Percentiles rank a stretch among this genome's conserved stretches.
Evolutionary conservation across 2,329 filamentous ascomycete genomes (phyloP).

Genomic region (Colletotrichum melonis): DNA sequence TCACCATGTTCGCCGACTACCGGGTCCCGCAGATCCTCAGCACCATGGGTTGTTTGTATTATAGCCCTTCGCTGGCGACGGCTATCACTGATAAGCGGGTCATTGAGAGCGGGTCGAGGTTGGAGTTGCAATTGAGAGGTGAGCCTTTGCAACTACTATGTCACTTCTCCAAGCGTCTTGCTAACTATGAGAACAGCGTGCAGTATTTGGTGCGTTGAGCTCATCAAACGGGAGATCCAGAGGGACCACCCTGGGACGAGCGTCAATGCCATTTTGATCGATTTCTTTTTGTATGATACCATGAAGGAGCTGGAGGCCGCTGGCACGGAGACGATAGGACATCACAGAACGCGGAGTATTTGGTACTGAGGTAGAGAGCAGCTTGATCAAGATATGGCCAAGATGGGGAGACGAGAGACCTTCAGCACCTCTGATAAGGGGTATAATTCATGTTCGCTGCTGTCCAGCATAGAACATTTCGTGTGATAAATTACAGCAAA

Average conservation of each 20-base stretch:
- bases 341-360: constrained; percentile 92
- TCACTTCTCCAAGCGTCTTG: too few species aligned
- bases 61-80: constrained; percentile 82
- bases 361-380: constrained; percentile 75
- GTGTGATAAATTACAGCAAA: constrained; percentile 5
- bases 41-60: constrained; percentile 83
- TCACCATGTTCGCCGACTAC: constrained; percentile 99
- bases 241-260: constrained; percentile 76
- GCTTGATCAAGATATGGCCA: background rate
- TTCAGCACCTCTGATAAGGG: background rate
- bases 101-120: constrained; percentile 78
- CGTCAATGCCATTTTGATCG: constrained; percentile 91
- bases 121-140: constrained; percentile 91
- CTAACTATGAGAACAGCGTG: constrained; percentile 65
- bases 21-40: constrained; percentile 94
- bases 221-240: constrained; percentile 85
- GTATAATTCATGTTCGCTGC: constrained; percentile 7
- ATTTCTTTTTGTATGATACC: constrained; percentile 96
- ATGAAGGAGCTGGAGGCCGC: constrained; percentile 85
- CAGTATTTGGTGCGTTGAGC: constrained; percentile 95
- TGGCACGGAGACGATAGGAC: constrained; percentile 74
- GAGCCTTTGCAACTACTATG: constrained; percentile 37
- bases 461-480: background rate
- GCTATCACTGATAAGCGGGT: constrained; percentile 73
- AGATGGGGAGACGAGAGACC: background rate